Evolutionary conservation across 345 rosid species (phyloP), one percentile per base, ranked within the genome.

Genomic region (Aquilaria sinensis): DNA sequence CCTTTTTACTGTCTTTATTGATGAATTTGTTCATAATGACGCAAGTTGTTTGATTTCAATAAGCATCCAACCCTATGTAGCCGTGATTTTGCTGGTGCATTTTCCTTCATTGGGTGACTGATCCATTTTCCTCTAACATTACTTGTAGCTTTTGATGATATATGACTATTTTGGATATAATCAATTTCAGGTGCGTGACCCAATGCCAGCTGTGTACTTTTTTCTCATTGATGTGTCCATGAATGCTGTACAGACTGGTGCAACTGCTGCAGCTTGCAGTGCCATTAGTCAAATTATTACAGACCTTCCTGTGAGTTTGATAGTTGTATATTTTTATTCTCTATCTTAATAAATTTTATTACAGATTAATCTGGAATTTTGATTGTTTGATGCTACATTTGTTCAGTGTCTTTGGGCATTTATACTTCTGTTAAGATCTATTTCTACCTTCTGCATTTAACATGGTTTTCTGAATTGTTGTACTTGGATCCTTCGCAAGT

Each of bases 241-340:
- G 93, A 86, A 88, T 85, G 96, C 96, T 10, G 61, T 94, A 67
- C 97, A 86, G 76, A 94, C 92, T 46, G 96, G 97, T 74, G 97
- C 97, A 60, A 86, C 97, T 68, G 97, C 99, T 67, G 96, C 97
- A 57, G 95, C 99, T 66, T 94, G 99, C 80, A 82, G 91, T 75
- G 95, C 96, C 31, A 85, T 94, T 69, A 86, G 65, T 78, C 96
- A 94, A 90, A 96, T 94, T 61, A 81, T 94, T 72, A 72, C 80
- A 65, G 96, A 90, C 75, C 95, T 94, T 81, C 96, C 99, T 49
- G 99, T 94, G 72, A 80, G 90, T 83, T 71, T 45, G 56, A 30
- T 56, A 57, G 34, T 56, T 54, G 37, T 70, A 54, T 64, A 49
- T 66, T 30, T 46, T 53, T 15, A 41, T 60, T 54, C 54, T 45